phyloP scores from a whole-genome alignment of 805 yeast species.

The Ogataea naganishii region DNA sequence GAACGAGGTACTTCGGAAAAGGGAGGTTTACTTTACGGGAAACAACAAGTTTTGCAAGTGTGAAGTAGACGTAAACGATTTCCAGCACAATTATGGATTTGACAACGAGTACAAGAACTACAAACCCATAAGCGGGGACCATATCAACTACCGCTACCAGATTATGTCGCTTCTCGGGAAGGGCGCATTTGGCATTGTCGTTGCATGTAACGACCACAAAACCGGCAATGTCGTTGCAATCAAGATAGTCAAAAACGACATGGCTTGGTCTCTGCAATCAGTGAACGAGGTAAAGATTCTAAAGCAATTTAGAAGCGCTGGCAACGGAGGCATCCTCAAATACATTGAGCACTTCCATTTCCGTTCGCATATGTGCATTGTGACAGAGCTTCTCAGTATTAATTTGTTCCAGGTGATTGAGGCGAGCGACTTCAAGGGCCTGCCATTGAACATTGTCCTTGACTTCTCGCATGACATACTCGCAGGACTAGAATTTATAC shows the following conservation, averaged over 20 bases:
- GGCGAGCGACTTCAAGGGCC: conserved; percentile 39
- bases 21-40: conserved; percentile 45
- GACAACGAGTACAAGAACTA: conserved; percentile 66
- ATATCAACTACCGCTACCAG: conserved; percentile 67
- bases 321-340: conserved; percentile 32
- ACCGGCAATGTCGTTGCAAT: conserved; percentile 53
- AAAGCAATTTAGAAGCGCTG: conserved; percentile 30
- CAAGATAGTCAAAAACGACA: conserved; percentile 66
- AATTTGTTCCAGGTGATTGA: conserved; percentile 57
- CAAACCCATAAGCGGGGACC: conserved; percentile 49
- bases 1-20: conserved; percentile 46
- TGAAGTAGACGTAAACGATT: conserved; percentile 28
- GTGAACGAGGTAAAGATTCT: conserved; percentile 66
- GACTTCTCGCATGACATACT: conserved; percentile 47
- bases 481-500: conserved; percentile 52
- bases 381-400: conserved; percentile 62
- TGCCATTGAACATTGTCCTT: conserved; percentile 31
- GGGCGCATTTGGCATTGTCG: conserved; percentile 80
- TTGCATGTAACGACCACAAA: conserved; percentile 62
- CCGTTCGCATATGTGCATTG: conserved; percentile 75
- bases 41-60: conserved; percentile 13
- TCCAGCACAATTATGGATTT: conserved; percentile 52
- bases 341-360: conserved; percentile 68
- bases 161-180: conserved; percentile 53
- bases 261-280: conserved; percentile 70